Base-by-base conservation (phyloP, 179 eudicot genomes). In the Sideroxylon spinosum region DNA sequence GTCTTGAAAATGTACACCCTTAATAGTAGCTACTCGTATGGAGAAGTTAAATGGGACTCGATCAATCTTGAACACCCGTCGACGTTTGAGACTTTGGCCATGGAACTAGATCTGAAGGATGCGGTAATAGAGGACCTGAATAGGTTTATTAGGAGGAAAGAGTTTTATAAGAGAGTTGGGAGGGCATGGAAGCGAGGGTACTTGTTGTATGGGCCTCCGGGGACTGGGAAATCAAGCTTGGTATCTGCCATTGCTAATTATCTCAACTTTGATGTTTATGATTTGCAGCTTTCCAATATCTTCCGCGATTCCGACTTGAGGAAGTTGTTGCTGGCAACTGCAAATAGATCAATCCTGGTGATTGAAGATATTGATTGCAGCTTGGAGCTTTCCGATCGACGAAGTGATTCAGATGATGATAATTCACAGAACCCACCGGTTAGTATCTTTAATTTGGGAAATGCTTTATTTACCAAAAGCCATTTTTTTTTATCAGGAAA, bases 151-250 rank as follows among this genome's bases (percentile, higher is more conserved):
- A 76, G 37, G 77, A 79, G 90, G 78, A 87, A 80, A 53, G 89
- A 89, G 22, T 84, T 75, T 29, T 89, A 89, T 22, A 32, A 76
- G 67, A 82, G 65, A 5, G 86, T 89, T 12, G 92, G 92, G n/a
- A 89, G 87, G 81, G 90, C 90, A 6, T 87, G 92, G 92, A 89
- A 89, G 67, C 81, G 92, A 64, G 92, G 92, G 50, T 89, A 89
- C 46, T 71, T 89, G 79, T 71, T 89, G 81, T 89, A 84, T 57
- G 92, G 92, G 0, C 92, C 92, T 0, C 92, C 92, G 0, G 92
- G 90, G 64, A 89, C 92, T 0, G 92, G 92, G 7, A 89, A 89
- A 55, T 87, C 92, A 7, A 89, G 89, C 81, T 81, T 89, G 86
- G 86, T 87, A 1, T 90, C 90, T 0, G 90, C 92, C 0, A 86